Base-by-base conservation (phyloP, 2,329 filamentous ascomycete genomes). In the Fusarium chaquense region DNA sequence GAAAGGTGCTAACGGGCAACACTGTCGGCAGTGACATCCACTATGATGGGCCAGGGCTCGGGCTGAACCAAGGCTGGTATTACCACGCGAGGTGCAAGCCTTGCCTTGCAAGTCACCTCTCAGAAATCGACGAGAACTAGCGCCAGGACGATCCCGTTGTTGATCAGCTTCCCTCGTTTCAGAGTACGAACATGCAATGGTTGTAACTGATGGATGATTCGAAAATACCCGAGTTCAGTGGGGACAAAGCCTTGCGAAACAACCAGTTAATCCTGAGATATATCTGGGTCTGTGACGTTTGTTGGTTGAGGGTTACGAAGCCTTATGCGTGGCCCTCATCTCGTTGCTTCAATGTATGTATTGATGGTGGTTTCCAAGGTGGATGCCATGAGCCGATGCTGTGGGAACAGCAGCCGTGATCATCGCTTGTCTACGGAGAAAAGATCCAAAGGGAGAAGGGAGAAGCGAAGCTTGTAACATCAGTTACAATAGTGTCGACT, bases 111-210 rank as follows among this genome's bases (percentile, higher is more conserved):
- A 67, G 59, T 41, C 64, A 59, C 58, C 43, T 49, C n/a, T 56
- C 15, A 22, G 15, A 26, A 49, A 43, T 18, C 24, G 43, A 60
- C 33, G 47, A 61, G 22, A 52, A 38, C 51, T 66, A 71, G 57
- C 58, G 62, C 54, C 43, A 62, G 59, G 71, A 61, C 63, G 71
- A 73, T 73, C 63, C 52, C 47, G 52, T 33, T 36, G 28, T 65
- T 67, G 69, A 75, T 75, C 71, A 70, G 58, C 60, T 52, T 53
- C 54, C 33, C n/a, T 65, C 53, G 73, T 75, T 75, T 75, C 73
- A 74, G 70, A 75, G 51, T 51, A 51, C 49, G 49, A 28, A 26
- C 33, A 33, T 36, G 26, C 43, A 30, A 36, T 51, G 58, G 53
- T 36, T 65, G 46, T 61, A 46, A 24, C 53, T 58, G 43, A 60